Conservation (phyloP, 2,329 filamentous ascomycete species). For the Cladosporium sp. region DNA sequence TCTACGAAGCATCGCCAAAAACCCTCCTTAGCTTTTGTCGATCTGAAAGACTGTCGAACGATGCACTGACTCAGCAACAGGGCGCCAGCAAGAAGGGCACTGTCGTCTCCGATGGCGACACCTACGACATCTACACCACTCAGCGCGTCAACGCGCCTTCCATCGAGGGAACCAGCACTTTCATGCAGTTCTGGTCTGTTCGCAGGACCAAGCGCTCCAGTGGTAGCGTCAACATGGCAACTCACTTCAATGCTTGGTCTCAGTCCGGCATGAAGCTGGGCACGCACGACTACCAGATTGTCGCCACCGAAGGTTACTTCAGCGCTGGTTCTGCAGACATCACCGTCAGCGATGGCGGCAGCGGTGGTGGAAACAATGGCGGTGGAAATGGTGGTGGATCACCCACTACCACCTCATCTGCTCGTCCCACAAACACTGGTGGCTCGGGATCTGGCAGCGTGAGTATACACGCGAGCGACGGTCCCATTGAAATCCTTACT, state of each 20-base stretch:
- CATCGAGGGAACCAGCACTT: slow-evolving; percentile 37
- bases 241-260: slow-evolving; percentile 27
- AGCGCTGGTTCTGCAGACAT: slow-evolving; percentile 36
- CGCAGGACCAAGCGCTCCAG: slow-evolving; percentile 31
- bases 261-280: slow-evolving; percentile 23
- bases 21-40: no score
- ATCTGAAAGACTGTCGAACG: no score
- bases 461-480: background rate
- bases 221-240: slow-evolving; percentile 24
- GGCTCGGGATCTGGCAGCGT: slow-evolving; percentile 5
- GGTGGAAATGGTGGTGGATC: background rate
- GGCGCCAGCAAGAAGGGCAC: slow-evolving; percentile 49
- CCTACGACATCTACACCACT: slow-evolving; percentile 49
- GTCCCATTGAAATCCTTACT: background rate
- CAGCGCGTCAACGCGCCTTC: slow-evolving; percentile 39
- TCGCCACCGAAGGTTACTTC: slow-evolving; percentile 41
- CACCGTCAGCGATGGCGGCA: slow-evolving; percentile 26
- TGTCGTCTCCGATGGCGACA: slow-evolving; percentile 48
- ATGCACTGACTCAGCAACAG: no score
- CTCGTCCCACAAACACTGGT: background rate
- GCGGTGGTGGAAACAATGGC: slow-evolving; percentile 6
- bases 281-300: slow-evolving; percentile 38
- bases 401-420: slow-evolving; percentile 4
- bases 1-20: no score
- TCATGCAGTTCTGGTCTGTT: slow-evolving; percentile 41